These are phyloP conservation scores for Candida insectorum DNA, from an alignment of 805 yeast species.

Conservation along the genomic window DNA sequence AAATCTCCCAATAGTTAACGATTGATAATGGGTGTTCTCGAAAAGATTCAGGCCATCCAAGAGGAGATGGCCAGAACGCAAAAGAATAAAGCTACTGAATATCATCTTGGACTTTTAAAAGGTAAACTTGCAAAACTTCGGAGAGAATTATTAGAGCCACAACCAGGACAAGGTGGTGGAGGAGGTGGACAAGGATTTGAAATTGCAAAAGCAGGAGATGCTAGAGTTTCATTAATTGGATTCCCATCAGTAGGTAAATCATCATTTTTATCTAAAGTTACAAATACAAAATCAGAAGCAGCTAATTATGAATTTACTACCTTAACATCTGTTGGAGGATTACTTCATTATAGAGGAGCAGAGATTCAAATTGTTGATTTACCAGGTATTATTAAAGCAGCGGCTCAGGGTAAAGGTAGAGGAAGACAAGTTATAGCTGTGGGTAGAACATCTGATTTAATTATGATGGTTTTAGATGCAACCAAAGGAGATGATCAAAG, in stretches of 20 bases:
- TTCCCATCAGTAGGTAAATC: constrained; percentile 98
- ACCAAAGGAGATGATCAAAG: constrained; percentile 92
- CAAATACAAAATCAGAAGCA: constrained; percentile 90
- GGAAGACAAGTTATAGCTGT: constrained; percentile 97
- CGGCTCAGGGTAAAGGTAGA: constrained; percentile 95
- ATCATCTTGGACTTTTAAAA: constrained; percentile 89
- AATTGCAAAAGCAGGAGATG: constrained; percentile 94
- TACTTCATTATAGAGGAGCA: constrained; percentile 91
- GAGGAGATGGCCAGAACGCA: constrained; percentile 93
- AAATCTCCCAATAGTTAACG: too few relatives aligned
- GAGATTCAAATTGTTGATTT: constrained; percentile 96
- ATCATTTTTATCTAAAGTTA: constrained; percentile 80
- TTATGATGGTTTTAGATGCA: constrained; percentile 92
- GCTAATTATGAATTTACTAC: constrained; percentile 96
- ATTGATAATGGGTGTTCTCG: constrained; percentile 36
- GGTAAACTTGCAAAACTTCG: constrained; percentile 93
- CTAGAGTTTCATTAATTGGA: constrained; percentile 91
- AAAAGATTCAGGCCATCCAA: constrained; percentile 84
- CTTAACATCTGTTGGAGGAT: constrained; percentile 94
- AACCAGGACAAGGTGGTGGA: constrained; percentile 67
- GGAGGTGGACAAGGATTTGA: constrained; percentile 89
- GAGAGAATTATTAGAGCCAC: constrained; percentile 87
- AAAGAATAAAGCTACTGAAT: constrained; percentile 96
- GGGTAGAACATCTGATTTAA: constrained; percentile 89
- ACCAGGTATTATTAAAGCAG: constrained; percentile 97